These are phyloP conservation scores for Ambrosia artemisiifolia DNA, from an alignment of 129 eudicot species.

Conservation along the genomic window DNA sequence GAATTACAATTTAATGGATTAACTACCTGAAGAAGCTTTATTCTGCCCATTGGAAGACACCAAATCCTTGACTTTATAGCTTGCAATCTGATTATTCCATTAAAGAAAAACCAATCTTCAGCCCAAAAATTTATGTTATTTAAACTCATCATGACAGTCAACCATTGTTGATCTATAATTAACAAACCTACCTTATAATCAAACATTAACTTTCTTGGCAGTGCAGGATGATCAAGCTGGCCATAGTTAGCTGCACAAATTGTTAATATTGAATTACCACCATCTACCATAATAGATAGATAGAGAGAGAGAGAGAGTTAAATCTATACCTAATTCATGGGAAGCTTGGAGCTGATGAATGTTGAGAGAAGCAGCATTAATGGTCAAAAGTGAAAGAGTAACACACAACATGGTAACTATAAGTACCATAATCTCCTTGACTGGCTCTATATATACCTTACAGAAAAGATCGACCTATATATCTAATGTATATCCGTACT, in stretches of 20 bases:
- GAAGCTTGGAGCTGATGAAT: slow-evolving; percentile 28
- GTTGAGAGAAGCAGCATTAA: slow-evolving; percentile 23
- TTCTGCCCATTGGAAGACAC: slow-evolving; percentile 2
- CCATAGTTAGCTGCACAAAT: slow-evolving; percentile 8
- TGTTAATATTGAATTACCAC: slow-evolving; percentile 1
- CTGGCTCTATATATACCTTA: background rate
- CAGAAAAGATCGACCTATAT: slow-evolving; percentile 4
- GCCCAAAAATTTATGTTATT: background rate
- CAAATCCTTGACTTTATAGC: slow-evolving; percentile 9
- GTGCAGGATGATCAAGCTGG: slow-evolving; percentile 21
- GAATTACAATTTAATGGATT: background rate
- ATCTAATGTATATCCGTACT: background rate
- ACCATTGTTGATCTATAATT: background rate
- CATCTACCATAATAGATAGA: background rate
- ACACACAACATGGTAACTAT: slow-evolving; percentile 16
- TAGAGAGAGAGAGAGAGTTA: background rate
- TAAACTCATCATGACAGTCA: background rate
- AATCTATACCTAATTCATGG: slow-evolving; percentile 18
- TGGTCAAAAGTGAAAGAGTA: slow-evolving; percentile 21
- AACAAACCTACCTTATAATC: slow-evolving; percentile 8
- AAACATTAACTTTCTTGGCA: slow-evolving; percentile 30
- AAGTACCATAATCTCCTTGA: slow-evolving; percentile 20
- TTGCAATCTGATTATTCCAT: slow-evolving; percentile 19
- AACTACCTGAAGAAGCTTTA: slow-evolving; percentile 25
- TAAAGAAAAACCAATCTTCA: background rate